Base-by-base conservation (phyloP, 208 protist genomes). In the Acanthamoeba healyi region DNA sequence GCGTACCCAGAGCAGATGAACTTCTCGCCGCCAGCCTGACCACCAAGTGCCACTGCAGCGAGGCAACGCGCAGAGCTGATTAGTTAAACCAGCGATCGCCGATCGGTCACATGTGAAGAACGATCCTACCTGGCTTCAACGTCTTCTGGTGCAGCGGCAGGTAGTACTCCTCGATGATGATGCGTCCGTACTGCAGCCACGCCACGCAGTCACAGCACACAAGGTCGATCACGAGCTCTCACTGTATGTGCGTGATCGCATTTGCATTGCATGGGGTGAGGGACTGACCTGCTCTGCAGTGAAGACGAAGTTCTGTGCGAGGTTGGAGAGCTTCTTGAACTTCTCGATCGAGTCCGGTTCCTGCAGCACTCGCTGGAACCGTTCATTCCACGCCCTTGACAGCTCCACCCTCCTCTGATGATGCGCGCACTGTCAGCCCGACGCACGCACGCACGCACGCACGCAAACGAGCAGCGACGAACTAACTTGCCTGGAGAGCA, bases 21-120 rank as follows among this genome's bases (percentile, higher is more conserved):
- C 67, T 93, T 93, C 9, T 77, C 89, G 12, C 89, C 89, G n/a
- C 89, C 89, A 14, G 89, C 89, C 89, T 93, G 89, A 26, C 89
- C 89, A 22, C 89, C 89, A 32, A 93, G 56, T 6, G 89, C 34
- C 89, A 93, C 89, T 81, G 67, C 3, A n/a, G n/a, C n/a, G n/a
- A n/a, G n/a, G n/a, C n/a, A n/a, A n/a, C n/a, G n/a, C n/a, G n/a
- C n/a, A n/a, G n/a, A n/a, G n/a, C n/a, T n/a, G n/a, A n/a, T n/a
- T n/a, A n/a, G n/a, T n/a, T n/a, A n/a, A n/a, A 49, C 4, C 44
- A 49, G 44, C 44, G 7, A 49, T 4, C 12, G 44, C 44, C 7
- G 44, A 15, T 4, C 4, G 58, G 5, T 17, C 58, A 67, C 58
- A 67, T 26, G 58, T 17, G 29, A 34, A 38, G 24, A 56, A 86